These are phyloP conservation scores for Hymenoscyphus occultus DNA, from an alignment of 2,329 filamentous ascomycete species.

Conservation along the genomic window DNA sequence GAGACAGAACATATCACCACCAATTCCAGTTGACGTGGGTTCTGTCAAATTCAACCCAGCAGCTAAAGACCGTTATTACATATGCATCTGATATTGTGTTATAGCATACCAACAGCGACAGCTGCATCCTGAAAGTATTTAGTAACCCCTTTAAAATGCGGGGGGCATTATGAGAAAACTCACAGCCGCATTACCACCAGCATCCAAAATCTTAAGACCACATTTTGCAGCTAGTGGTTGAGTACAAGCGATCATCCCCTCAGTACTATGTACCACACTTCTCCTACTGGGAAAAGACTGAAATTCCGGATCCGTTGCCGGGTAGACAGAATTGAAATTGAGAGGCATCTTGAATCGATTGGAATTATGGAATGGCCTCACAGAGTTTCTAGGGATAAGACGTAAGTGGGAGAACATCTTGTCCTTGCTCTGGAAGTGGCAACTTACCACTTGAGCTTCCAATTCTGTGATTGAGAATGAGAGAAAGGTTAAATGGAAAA, in stretches of 20 bases:
- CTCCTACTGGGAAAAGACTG: conserved; percentile 72
- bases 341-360: conserved; percentile 31
- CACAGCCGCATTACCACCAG: conserved; percentile 91
- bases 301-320: conserved; percentile 43
- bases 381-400: not conserved
- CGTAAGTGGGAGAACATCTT: conserved; percentile 5
- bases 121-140: conserved; percentile 72
- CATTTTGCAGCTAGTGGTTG: conserved; percentile 88
- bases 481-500: not conserved
- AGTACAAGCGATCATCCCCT: conserved; percentile 85
- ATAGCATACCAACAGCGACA: conserved; percentile 72
- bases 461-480: not conserved
- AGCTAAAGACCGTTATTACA: conserved; percentile 48
- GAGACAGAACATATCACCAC: conserved; percentile 95
- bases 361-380: not conserved
- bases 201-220: conserved; percentile 77
- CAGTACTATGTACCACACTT: conserved; percentile 89
- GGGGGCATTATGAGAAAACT: conserved; percentile 36
- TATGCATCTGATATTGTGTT: not conserved
- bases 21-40: conserved; percentile 88
- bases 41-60: conserved; percentile 93
- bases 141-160: conserved; percentile 16
- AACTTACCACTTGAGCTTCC: conserved; percentile 3
- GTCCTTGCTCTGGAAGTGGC: not conserved
- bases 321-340: conserved; percentile 35